Base-by-base conservation (phyloP, 208 protist species). In the Leishmania tropica region DNA sequence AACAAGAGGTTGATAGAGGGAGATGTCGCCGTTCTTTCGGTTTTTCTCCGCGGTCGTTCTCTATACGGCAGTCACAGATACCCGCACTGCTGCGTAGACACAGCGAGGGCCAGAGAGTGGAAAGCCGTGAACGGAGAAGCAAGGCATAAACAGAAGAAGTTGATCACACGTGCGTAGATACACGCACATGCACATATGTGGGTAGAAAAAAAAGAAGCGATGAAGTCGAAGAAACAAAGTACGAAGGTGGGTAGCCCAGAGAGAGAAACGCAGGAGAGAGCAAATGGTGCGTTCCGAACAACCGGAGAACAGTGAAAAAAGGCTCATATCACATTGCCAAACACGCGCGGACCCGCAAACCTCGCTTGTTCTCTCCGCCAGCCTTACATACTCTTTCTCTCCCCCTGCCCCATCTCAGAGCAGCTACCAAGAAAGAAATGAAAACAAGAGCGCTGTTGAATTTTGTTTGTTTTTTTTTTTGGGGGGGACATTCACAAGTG, bases 211-310 rank as follows among this genome's bases (percentile, higher is more conserved):
- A 62, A 65, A 58, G 51, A 79, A 53, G 51, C 67, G 64, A 64
- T 72, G 40, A 47, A 51, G 56, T 67, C 60, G 28, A 81, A 79
- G 78, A 88, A 78, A 78, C 24, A 42, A 15, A 73, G 42, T 24
- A 73, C 45, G 28, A 42, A 21, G 10, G 8, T 73, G 68, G 3
- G 37, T 73, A 35, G 17, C 24, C 19, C 42, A 42, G 6, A 48
- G 3, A 13, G 13, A n/a, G 8, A 28, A n/a, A 72, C 11, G 48
- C 37, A 35, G 45, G 24, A 17, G 42, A 73, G 19, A 72, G 35
- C 13, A 70, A 45, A 70, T 13, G 21, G 28, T 21, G 35, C 37
- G 65, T 35, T 72, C 19, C 13, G 68, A n/a, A 51, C 17, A 72
- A 48, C 5, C 65, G 53, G 68, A 31, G 42, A 31, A 24, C 8